Base-by-base conservation (phyloP, 169 alveolate genomes). In the Plasmodium inui region DNA sequence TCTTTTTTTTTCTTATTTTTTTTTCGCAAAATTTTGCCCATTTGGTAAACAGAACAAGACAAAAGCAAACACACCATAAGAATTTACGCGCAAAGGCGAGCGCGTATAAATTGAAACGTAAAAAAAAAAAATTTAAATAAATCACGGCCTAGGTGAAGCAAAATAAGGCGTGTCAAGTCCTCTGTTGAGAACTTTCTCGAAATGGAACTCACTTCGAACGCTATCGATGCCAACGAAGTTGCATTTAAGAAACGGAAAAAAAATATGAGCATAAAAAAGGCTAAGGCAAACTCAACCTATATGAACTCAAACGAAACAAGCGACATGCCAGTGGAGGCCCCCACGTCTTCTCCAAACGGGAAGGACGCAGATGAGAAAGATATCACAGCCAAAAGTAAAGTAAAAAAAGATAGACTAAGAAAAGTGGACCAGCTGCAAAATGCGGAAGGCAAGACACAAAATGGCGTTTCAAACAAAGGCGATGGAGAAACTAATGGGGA, bases 151-250 rank as follows among this genome's bases (percentile, higher is more conserved):
- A 50, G 61, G n/a, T 67, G 41, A 57, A 30, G 26, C 0, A 61
- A 46, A 57, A 80, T 57, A 83, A 67, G 17, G 50, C 67, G 28
- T 67, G 41, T 83, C 50, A 80, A 80, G 46, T 80, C 28, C 28
- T 26, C n/a, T 10, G n/a, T 67, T 67, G n/a, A 61, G 41, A 37
- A 67, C 50, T 9, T 67, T 19, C 39, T 39, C 34, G 41, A 57
- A n/a, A 83, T 83, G 91, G 91, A 83, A 61, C 61, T 34, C 46
- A 30, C 72, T 83, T 67, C 80, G 22, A 67, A 34, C 19, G 71
- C 70, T 39, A 44, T 41, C 4, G 50, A 61, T 28, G 46, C 80
- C 17, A 83, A 67, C 30, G 76, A 46, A 55, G 72, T 30, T 34
- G 3, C 79, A 61, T 19, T 34, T 55, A 83, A 83, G 10, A 61